These are phyloP conservation scores for Laetiporus sulphureus DNA, from an alignment of 1,284 basidiomycete species.

Conservation along the genomic window DNA sequence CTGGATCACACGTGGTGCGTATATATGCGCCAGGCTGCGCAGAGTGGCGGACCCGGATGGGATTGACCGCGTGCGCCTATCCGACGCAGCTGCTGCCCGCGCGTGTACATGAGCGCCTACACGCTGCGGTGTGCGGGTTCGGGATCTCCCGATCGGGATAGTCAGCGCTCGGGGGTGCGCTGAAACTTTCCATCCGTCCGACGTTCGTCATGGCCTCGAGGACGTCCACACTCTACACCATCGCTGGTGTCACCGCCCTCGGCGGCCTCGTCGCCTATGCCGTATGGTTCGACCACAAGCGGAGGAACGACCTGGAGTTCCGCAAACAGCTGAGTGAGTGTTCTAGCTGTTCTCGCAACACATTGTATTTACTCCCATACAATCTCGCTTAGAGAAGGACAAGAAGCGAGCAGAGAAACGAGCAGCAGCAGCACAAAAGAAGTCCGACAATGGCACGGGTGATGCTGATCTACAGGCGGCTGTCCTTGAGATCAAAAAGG, in stretches of 20 bases:
- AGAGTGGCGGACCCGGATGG: too few relatives aligned
- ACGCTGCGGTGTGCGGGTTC: too few relatives aligned
- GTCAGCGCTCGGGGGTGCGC: constrained; percentile 3
- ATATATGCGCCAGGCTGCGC: too few relatives aligned
- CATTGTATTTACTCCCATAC: constrained; percentile 3
- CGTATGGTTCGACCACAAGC: constrained; percentile 92
- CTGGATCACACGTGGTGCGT: too few relatives aligned
- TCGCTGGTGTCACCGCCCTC: constrained; percentile 59
- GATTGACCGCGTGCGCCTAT: too few relatives aligned
- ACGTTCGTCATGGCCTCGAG: constrained; percentile 24
- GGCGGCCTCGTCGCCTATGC: constrained; percentile 73
- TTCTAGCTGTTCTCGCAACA: constrained; percentile 6
- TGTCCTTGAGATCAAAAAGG: constrained; percentile 54
- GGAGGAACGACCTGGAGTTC: constrained; percentile 84
- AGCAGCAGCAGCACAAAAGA: constrained; percentile 44
- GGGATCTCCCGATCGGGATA: too few relatives aligned
- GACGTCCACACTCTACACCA: constrained; percentile 37
- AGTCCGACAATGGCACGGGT: constrained; percentile 29
- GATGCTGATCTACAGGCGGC: constrained; percentile 53
- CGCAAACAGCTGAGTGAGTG: constrained; percentile 82
- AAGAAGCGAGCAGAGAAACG: constrained; percentile 85
- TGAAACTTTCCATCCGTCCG: constrained; percentile 15
- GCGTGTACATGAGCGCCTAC: too few relatives aligned
- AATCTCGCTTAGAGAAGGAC: constrained; percentile 63
- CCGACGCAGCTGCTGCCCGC: too few relatives aligned